These are phyloP conservation scores for Thermoascus crustaceus DNA, from an alignment of 2,329 filamentous ascomycete genomes.

Conservation along the genomic window DNA sequence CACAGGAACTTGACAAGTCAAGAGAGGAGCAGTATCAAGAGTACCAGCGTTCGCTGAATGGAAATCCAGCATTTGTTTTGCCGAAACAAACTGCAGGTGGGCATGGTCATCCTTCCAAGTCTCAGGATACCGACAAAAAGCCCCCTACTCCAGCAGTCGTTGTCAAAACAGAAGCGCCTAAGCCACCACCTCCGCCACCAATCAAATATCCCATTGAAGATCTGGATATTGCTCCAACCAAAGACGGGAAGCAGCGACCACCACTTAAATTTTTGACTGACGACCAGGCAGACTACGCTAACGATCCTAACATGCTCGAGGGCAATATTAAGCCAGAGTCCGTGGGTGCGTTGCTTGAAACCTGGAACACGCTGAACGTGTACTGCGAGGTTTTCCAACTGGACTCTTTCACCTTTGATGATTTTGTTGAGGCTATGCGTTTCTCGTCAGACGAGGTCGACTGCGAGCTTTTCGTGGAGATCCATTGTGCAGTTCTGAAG, in stretches of 20 bases:
- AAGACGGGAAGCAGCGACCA: slow-evolving; percentile 59
- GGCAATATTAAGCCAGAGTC: slow-evolving; percentile 65
- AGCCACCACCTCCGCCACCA: slow-evolving; percentile 60
- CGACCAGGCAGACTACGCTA: slow-evolving; percentile 49
- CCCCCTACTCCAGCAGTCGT: slow-evolving; percentile 28
- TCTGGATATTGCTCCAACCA: slow-evolving; percentile 64
- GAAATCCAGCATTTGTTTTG: slow-evolving; percentile 35
- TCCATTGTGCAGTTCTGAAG: slow-evolving; percentile 87
- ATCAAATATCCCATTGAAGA: slow-evolving; percentile 97
- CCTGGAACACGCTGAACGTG: slow-evolving; percentile 97
- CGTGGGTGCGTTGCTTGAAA: slow-evolving; percentile 76
- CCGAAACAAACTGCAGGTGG: slow-evolving; percentile 19
- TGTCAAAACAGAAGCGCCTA: slow-evolving; percentile 42
- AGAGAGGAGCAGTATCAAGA: slow-evolving; percentile 42
- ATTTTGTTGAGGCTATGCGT: slow-evolving; percentile 81
- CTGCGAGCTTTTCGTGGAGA: slow-evolving; percentile 80
- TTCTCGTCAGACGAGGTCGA: slow-evolving; percentile 64
- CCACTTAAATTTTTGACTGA: slow-evolving; percentile 67
- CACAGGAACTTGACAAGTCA: slow-evolving; percentile 39
- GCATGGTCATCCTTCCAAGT: slow-evolving; percentile 23
- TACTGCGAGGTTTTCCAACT: slow-evolving; percentile 90
- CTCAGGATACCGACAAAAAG: slow-evolving; percentile 27
- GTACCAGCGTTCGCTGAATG: slow-evolving; percentile 39
- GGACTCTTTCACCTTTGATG: slow-evolving; percentile 96
- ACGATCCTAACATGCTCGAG: slow-evolving; percentile 39